Evolutionary conservation across 108 stramenopile genomes (phyloP), one percentile per base, ranked within the genome.

Genomic region (Cyclotella baltica): DNA sequence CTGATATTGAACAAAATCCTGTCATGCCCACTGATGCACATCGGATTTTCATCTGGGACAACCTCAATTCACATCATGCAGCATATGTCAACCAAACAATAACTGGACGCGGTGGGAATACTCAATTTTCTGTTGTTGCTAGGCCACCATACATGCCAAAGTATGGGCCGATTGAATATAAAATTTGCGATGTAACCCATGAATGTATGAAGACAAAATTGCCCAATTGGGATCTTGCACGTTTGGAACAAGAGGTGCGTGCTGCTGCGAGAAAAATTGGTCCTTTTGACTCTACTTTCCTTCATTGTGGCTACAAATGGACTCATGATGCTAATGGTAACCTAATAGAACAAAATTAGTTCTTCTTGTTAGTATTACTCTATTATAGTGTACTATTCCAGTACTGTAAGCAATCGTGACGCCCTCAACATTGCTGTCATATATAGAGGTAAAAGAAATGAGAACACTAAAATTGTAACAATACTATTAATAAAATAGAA

Each of bases 31-130:
- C 70, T 19, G 70, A 59, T 19, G 37, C 16, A 16, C 70, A 72
- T 43, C 36, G 58, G 2, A 53, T 72, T 18, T 59, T 72, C 16
- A 40, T 72, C 0, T 72, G 71, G 70, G 70, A 71, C 70, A 71
- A 71, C 28, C 57, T 71, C 0, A 46, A 35, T 4, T 34, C 57
- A 4, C 70, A 71, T 58, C 55, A 71, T 52, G 34, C 56, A 6
- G 38, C 37, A 8, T 71, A 71, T 25, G 70, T 71, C 25, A 19
- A 71, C 27, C 55, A 58, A 25, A 71, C 70, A 22, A 56, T 71
- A n/a, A 70, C 53, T 1, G 35, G 35, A 27, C 50, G 68, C 13
- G 37, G 23, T 0, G 71, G 71, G 11, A 53, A 19, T 15, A 16
- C 35, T 2, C 36, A 38, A 25, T 71, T 71, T 22, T 37, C 55